A percentile compares a stretch with the other conserved stretches of the same genome.
These are phyloP conservation scores for Penicillium sp. DNA, from an alignment of 2,329 filamentous ascomycete genomes.

Conservation along the genomic window DNA sequence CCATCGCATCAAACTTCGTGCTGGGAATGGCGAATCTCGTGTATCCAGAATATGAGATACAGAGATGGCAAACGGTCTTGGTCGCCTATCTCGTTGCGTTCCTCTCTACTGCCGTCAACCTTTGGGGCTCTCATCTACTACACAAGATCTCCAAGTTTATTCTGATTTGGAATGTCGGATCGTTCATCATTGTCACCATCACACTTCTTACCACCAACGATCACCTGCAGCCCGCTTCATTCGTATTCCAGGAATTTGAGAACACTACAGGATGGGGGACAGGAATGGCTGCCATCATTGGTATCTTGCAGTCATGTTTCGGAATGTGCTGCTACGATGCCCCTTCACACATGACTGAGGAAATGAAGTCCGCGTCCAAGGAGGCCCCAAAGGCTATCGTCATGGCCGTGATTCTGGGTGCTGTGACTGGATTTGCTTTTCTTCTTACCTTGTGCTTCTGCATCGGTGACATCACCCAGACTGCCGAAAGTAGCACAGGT, in stretches of 20 bases:
- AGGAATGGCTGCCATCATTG: conserved; percentile 53
- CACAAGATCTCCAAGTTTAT: conserved; percentile 52
- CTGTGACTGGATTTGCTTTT: conserved; percentile 49
- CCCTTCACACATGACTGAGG: conserved; percentile 55
- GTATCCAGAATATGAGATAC: conserved; percentile 51
- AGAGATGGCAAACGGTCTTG: conserved; percentile 57
- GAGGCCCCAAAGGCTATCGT: conserved; percentile 51
- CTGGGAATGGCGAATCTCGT: conserved; percentile 55
- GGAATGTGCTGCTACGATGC: conserved; percentile 54
- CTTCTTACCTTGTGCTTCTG: conserved; percentile 52
- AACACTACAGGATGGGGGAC: conserved; percentile 54
- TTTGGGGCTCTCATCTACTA: conserved; percentile 51
- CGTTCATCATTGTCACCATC: conserved; percentile 53
- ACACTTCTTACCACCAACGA: conserved; percentile 55
- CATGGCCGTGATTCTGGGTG: conserved; percentile 45
- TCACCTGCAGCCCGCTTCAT: conserved; percentile 53
- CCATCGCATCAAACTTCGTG: conserved; percentile 55
- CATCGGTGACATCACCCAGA: conserved; percentile 50
- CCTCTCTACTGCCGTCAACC: conserved; percentile 48
- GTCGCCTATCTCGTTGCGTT: conserved; percentile 51
- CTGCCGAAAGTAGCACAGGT: conserved; percentile 47
- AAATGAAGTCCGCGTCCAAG: conserved; percentile 52
- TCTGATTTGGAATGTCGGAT: conserved; percentile 53
- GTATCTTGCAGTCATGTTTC: conserved; percentile 54
- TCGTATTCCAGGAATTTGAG: conserved; percentile 56